Percentiles rank a stretch among this genome's conserved stretches.
These are phyloP conservation scores for Termitomyces sp. DNA, from an alignment of 768 basidiomycete species.

Conservation along the genomic window DNA sequence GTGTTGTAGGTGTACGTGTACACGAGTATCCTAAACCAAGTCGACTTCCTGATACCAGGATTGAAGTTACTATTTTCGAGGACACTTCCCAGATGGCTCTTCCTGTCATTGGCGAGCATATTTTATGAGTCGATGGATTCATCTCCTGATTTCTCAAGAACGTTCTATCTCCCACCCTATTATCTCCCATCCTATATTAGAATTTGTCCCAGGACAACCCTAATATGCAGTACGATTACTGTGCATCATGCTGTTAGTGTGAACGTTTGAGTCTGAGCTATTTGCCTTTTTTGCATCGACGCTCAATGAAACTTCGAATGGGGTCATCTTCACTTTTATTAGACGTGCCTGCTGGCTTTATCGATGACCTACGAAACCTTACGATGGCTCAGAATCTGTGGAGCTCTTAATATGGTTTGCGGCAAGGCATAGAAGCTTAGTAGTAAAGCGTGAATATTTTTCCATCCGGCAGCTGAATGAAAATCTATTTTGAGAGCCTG, in stretches of 20 bases:
- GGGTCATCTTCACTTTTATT: too few species aligned
- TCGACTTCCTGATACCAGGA: neutral
- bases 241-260: neutral
- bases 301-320: neutral
- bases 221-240: too few species aligned
- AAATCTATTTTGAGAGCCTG: neutral
- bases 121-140: neutral
- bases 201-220: neutral
- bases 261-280: neutral
- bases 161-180: neutral
- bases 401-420: too few species aligned
- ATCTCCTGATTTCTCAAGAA: neutral
- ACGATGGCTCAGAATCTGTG: neutral
- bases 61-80: neutral
- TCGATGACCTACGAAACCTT: neutral
- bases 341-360: too few species aligned
- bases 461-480: neutral
- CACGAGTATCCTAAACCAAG: neutral
- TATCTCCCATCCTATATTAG: neutral
- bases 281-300: neutral
- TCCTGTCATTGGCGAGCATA: neutral
- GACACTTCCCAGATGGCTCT: too few species aligned
- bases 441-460: too few species aligned
- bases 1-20: too few species aligned
- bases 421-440: neutral